These are phyloP conservation scores for Trichoderma citrinoviride DNA, from an alignment of 2,329 filamentous ascomycete species.

Conservation along the genomic window DNA sequence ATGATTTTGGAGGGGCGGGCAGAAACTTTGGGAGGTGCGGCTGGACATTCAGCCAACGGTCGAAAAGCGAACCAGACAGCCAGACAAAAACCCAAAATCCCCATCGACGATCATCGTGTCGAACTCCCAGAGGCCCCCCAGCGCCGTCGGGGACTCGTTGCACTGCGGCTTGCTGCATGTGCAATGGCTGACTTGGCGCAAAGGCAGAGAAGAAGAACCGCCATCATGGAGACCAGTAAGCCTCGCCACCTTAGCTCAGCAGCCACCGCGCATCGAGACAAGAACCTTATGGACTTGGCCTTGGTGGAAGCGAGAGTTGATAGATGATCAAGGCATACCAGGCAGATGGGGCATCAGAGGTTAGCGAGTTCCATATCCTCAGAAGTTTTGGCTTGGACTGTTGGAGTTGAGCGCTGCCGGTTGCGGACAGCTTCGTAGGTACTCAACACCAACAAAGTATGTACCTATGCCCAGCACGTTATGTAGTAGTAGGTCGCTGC, in stretches of 20 bases:
- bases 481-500: neutral
- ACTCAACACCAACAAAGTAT: neutral
- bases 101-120: slow-evolving; percentile 11
- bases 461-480: neutral
- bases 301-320: neutral
- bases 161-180: neutral
- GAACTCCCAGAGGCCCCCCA: neutral
- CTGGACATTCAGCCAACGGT: slow-evolving; percentile 4
- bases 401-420: neutral
- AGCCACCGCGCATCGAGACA: slow-evolving; percentile 6
- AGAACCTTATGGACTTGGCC: no score
- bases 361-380: neutral
- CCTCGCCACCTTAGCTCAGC: slow-evolving; percentile 19
- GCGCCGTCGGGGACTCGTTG: neutral
- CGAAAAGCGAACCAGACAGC: neutral
- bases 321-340: no score
- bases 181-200: neutral
- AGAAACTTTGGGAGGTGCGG: slow-evolving; percentile 18
- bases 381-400: neutral
- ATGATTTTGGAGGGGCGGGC: neutral
- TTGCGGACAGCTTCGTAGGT: slow-evolving; percentile 2
- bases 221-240: neutral
- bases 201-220: neutral
- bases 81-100: neutral
- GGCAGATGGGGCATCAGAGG: no score